Evolutionary conservation across 164 flowering plant genomes (phyloP), one percentile per base, ranked within the genome.

Genomic region (Santalum album): DNA sequence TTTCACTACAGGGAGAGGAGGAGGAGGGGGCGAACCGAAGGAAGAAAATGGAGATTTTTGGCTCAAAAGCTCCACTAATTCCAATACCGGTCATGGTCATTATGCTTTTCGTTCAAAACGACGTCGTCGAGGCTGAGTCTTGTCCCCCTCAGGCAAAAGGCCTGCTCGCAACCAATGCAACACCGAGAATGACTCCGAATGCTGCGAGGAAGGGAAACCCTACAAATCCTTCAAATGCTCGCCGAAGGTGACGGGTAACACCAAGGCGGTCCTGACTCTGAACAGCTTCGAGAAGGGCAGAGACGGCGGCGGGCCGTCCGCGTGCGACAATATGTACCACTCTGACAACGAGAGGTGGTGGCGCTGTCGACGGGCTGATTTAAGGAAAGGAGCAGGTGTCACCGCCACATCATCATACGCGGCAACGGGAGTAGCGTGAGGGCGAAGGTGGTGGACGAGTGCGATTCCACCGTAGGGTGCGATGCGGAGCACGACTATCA

Each of bases 301-400:
- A 38, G 42, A 38, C 7, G 42, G 42, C 42, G 42, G 42, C 7
- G 42, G 42, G 12, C 42, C 42, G 42, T 38, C 42, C 2, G 14
- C 42, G 7, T 38, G 42, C 42, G 42, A 38, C 42, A 15, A 15
- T 2, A 38, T 5, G 15, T 38, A 11, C 42, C 42, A 38, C 42
- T 38, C 42, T 2, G 12, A 38, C 42, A 16, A 38, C 42, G 12
- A 2, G 11, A 6, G 2, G 42, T 38, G 11, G 42, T 60, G 43
- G 64, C 69, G 1, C 65, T 65, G 12, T 60, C 64, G 0, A 65
- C 69, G 2, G 69, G 69, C 4, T 65, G 69, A 65, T 65, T 29
- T 40, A 51, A 42, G 12, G 24, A 49, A 0, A 51, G 65, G 25
- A 16, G 11, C 17, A 39, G 69, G 26, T 65, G 65, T 35, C 29